phyloP scores from a whole-genome alignment of 176 grass and related monocot genomes.

The Chloris gayana region DNA sequence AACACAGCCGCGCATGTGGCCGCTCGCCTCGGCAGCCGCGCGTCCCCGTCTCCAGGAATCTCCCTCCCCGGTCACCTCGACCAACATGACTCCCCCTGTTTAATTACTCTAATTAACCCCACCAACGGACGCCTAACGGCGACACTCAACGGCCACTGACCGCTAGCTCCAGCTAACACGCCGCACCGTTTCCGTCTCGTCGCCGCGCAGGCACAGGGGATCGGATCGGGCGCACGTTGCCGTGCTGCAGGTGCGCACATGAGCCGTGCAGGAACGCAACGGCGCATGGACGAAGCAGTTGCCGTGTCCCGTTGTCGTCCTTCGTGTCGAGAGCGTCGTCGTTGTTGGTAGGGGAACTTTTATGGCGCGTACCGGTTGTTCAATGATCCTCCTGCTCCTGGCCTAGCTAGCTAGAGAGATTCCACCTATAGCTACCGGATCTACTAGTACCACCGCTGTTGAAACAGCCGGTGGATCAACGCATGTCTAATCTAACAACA shows the following conservation, averaged over 20 bases:
- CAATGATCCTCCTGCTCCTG: neutral
- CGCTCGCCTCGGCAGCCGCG: conserved; percentile 19
- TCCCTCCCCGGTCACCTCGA: neutral
- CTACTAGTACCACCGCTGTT: neutral
- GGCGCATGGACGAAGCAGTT: neutral
- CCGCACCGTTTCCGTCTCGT: neutral
- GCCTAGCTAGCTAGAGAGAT: conserved; percentile 23
- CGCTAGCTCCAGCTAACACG: neutral
- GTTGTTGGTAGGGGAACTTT: neutral
- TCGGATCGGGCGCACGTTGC: neutral
- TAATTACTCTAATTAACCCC: conserved; percentile 3
- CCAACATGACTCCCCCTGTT: conserved; percentile 19
- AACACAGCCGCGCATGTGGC: conserved; percentile 18
- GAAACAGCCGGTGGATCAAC: conserved; percentile 12
- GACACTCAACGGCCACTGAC: neutral
- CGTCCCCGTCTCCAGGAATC: conserved; percentile 33
- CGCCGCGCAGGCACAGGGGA: neutral
- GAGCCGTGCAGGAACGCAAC: neutral
- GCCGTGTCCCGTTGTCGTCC: neutral
- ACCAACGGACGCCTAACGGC: conserved; percentile 3
- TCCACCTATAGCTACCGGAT: conserved; percentile 24
- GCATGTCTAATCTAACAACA: conserved; percentile 15
- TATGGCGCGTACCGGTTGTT: conserved; percentile 16
- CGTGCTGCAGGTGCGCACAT: neutral
- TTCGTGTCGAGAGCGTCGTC: neutral